Evolutionary conservation across 2,329 filamentous ascomycete genomes (phyloP).

Genomic region (Ophiocordyceps unilateralis): DNA sequence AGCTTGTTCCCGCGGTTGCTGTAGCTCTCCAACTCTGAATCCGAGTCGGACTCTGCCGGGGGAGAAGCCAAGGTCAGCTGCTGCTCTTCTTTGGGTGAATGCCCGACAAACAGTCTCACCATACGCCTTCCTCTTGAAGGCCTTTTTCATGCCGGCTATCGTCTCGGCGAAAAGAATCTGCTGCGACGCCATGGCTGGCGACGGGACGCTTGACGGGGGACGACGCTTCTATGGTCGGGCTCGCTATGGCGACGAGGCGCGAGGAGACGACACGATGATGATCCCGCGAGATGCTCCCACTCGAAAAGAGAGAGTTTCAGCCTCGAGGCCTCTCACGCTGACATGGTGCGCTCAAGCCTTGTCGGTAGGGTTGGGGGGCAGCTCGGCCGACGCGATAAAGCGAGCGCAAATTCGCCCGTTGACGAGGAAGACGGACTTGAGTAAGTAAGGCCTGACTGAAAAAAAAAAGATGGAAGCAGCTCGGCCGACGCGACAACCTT

Average conservation of each 20-base stretch:
- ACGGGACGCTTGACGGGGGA: not conserved
- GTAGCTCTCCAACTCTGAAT: conserved; percentile 50
- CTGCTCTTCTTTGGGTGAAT: conserved; percentile 2
- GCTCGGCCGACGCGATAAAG: too few species aligned
- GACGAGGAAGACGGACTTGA: too few species aligned
- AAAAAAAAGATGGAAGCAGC: too few species aligned
- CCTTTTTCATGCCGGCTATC: conserved; percentile 50
- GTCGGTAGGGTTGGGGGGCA: too few species aligned
- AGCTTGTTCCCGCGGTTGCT: conserved; percentile 68
- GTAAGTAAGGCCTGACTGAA: too few species aligned
- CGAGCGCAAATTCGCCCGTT: too few species aligned
- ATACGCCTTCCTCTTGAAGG: conserved; percentile 45
- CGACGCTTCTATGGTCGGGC: not conserved
- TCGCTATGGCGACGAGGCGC: not conserved
- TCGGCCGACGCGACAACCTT: too few species aligned
- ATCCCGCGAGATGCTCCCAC: not conserved
- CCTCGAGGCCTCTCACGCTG: too few species aligned
- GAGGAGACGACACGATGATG: not conserved
- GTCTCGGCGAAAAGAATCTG: conserved; percentile 49
- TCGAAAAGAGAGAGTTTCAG: not conserved
- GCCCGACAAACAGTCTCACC: conserved; percentile 22
- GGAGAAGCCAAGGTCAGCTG: conserved; percentile 7
- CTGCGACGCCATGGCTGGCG: conserved; percentile 27
- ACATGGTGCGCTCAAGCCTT: too few species aligned
- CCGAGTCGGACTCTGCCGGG: conserved; percentile 55